These are phyloP conservation scores for Schrenkiella parvula DNA, from an alignment of 345 rosid species.

Conservation along the genomic window DNA sequence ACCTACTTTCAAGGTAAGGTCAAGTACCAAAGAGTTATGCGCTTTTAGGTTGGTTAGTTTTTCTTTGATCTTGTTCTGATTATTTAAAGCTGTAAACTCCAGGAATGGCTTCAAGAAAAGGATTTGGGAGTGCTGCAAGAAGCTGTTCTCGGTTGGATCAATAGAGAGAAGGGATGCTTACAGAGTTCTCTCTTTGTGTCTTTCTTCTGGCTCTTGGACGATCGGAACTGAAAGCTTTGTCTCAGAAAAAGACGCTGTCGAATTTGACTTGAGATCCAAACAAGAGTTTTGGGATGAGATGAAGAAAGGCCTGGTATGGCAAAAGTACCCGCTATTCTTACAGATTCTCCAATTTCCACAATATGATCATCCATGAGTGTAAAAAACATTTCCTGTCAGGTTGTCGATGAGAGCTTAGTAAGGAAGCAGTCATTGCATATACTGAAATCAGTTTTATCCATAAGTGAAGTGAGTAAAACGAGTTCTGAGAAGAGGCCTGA, in stretches of 20 bases:
- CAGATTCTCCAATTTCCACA: constrained; percentile 1
- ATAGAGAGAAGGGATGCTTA: constrained; percentile 93
- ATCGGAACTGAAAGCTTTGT: constrained; percentile 36
- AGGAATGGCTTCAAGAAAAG: constrained; percentile 58
- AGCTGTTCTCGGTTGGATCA: constrained; percentile 64
- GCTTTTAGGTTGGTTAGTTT: background rate
- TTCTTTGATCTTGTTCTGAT: background rate
- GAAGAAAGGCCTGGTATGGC: constrained; percentile 81
- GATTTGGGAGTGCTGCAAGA: constrained; percentile 80
- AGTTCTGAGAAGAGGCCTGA: constrained; percentile 39
- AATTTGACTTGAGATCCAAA: constrained; percentile 58
- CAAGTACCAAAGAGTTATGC: background rate
- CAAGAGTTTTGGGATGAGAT: constrained; percentile 84
- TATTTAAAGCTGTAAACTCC: constrained; percentile 22
- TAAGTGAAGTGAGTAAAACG: constrained; percentile 37
- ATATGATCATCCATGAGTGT: constrained; percentile 11
- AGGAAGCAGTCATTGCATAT: constrained; percentile 93
- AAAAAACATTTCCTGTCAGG: constrained; percentile 37
- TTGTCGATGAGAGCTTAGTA: constrained; percentile 69
- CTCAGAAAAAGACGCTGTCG: constrained; percentile 32
- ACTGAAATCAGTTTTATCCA: constrained; percentile 48
- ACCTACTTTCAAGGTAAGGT: constrained; percentile 52
- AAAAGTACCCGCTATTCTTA: background rate
- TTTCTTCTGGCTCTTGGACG: constrained; percentile 45
- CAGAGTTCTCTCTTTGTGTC: constrained; percentile 56